Evolutionary conservation across 2,329 filamentous ascomycete species (phyloP).

Genomic region (Immersiporthe knoxdaviesiana): DNA sequence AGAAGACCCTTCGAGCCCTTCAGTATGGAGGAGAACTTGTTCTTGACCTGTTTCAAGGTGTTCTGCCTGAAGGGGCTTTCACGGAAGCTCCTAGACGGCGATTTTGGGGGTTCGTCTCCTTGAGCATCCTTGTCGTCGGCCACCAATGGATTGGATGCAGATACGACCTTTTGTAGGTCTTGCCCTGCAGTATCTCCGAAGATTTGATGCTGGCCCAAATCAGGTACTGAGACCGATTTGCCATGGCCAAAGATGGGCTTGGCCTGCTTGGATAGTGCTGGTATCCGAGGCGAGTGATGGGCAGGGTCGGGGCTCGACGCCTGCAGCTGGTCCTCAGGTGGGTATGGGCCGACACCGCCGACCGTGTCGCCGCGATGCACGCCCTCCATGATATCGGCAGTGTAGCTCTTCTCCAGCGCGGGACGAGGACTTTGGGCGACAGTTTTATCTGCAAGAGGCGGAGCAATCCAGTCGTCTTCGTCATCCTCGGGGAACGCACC

Average conservation of each 20-base stretch:
- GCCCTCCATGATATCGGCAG: conserved; percentile 64
- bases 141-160: conserved; percentile 60
- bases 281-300: conserved; percentile 41
- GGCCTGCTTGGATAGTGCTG: conserved; percentile 29
- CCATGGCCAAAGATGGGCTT: conserved; percentile 50
- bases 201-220: conserved; percentile 43
- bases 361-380: conserved; percentile 53
- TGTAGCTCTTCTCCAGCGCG: conserved; percentile 61
- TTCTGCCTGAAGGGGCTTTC: conserved; percentile 64
- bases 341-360: conserved; percentile 50
- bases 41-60: conserved; percentile 82
- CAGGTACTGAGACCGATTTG: conserved; percentile 68
- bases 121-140: conserved; percentile 46
- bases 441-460: conserved; percentile 46
- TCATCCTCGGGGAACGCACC: conserved; percentile 64
- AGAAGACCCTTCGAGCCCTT: conserved; percentile 86
- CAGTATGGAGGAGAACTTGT: conserved; percentile 87
- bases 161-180: conserved; percentile 61
- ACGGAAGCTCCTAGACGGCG: conserved; percentile 57
- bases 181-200: conserved; percentile 31
- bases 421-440: conserved; percentile 52
- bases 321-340: conserved; percentile 46
- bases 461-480: conserved; percentile 67
- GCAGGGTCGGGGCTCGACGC: conserved; percentile 31
- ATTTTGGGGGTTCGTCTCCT: conserved; percentile 53